These are phyloP conservation scores for Yamadazyma philogaea DNA, from an alignment of 805 yeast species.

Conservation along the genomic window DNA sequence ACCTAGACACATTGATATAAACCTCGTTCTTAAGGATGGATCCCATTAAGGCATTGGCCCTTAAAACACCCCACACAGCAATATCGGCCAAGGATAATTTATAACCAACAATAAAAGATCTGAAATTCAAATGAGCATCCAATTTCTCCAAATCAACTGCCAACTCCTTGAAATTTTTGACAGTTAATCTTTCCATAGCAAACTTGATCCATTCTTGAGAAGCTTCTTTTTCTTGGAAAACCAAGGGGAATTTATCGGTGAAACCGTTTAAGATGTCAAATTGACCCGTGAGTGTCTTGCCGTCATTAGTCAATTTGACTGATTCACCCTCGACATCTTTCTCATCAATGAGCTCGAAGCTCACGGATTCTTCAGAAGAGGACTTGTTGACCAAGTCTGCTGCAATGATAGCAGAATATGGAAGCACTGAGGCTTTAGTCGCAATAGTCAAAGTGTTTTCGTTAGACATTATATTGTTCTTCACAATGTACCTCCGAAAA, in stretches of 20 bases:
- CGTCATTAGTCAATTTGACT: slow-evolving; percentile 44
- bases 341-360: slow-evolving; percentile 68
- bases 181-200: slow-evolving; percentile 64
- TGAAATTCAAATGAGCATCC: slow-evolving; percentile 79
- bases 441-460: slow-evolving; percentile 60
- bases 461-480: slow-evolving; percentile 33
- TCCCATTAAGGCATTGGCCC: slow-evolving; percentile 92
- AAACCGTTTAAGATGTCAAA: slow-evolving; percentile 47
- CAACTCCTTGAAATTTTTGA: slow-evolving; percentile 86
- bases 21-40: slow-evolving; percentile 82
- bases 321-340: slow-evolving; percentile 47
- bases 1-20: slow-evolving; percentile 84
- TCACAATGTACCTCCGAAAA: slow-evolving; percentile 1
- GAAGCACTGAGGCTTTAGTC: slow-evolving; percentile 80
- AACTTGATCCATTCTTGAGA: slow-evolving; percentile 64
- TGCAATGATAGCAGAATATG: slow-evolving; percentile 76
- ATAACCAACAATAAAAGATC: slow-evolving; percentile 74
- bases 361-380: slow-evolving; percentile 44
- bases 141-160: slow-evolving; percentile 73
- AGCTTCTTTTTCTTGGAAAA: slow-evolving; percentile 32
- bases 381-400: slow-evolving; percentile 63
- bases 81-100: slow-evolving; percentile 73
- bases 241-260: slow-evolving; percentile 51
- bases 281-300: slow-evolving; percentile 40
- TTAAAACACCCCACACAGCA: slow-evolving; percentile 88